Percentiles rank a stretch among this genome's conserved stretches.
Conservation (phyloP, 345 rosid genomes). For the Boechera retrofracta region DNA sequence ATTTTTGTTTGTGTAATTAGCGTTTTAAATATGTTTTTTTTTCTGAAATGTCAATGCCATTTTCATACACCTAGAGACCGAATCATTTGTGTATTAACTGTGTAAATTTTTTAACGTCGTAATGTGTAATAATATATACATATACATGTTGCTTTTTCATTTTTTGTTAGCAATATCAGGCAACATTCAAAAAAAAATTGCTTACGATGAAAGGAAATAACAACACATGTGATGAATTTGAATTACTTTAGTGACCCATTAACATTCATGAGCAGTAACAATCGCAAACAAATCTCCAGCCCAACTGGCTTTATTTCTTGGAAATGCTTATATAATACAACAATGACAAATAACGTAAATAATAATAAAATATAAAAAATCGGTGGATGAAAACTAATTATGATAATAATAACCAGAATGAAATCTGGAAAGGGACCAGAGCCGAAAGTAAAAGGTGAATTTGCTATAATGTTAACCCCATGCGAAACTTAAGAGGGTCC, state of each 20-base stretch:
- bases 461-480: slow-evolving; percentile 45
- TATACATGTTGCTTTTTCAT: not conserved
- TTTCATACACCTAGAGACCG: too few species aligned
- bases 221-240: slow-evolving; percentile 12
- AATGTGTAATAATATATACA: too few species aligned
- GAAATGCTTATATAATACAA: not conserved
- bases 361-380: slow-evolving; percentile 30
- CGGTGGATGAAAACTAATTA: slow-evolving; percentile 35
- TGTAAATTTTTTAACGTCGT: too few species aligned
- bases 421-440: slow-evolving; percentile 44
- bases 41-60: too few species aligned
- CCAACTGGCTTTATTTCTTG: slow-evolving; percentile 18
- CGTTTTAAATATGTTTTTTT: not conserved
- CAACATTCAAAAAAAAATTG: not conserved
- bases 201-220: not conserved
- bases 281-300: slow-evolving; percentile 1
- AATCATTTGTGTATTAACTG: too few species aligned
- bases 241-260: slow-evolving; percentile 14
- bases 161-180: not conserved
- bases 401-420: slow-evolving; percentile 33
- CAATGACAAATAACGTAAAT: slow-evolving; percentile 3
- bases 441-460: slow-evolving; percentile 47
- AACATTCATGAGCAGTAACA: slow-evolving; percentile 29
- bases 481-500: slow-evolving; percentile 44
- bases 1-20: slow-evolving; percentile 13